Evolutionary conservation across 805 yeast species (phyloP).

Genomic region (Teunomyces panamensis): DNA sequence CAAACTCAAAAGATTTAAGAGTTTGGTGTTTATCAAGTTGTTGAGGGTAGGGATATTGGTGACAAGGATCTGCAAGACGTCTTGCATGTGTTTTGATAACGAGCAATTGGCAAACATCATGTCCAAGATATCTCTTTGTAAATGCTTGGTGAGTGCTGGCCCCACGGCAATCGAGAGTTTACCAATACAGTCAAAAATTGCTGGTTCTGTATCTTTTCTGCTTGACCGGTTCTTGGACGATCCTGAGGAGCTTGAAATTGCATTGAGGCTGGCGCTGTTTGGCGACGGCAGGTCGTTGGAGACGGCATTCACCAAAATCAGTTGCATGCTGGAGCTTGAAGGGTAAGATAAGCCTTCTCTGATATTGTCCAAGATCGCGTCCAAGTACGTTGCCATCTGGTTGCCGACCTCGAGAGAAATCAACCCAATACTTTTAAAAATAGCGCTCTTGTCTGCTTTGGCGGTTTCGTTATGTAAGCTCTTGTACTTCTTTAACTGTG

Average conservation of each 20-base stretch:
- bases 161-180: conserved; percentile 87
- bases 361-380: conserved; percentile 79
- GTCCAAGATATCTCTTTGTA: conserved; percentile 77
- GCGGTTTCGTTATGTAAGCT: conserved; percentile 36
- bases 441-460: conserved; percentile 64
- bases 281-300: conserved; percentile 19
- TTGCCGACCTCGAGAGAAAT: conserved; percentile 77
- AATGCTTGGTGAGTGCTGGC: conserved; percentile 85
- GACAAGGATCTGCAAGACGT: conserved; percentile 65
- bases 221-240: conserved; percentile 52
- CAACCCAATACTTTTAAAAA: conserved; percentile 79
- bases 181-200: conserved; percentile 85
- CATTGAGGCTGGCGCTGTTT: conserved; percentile 16
- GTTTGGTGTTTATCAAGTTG: conserved; percentile 64
- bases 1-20: conserved; percentile 67
- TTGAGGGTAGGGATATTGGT: conserved; percentile 78
- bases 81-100: conserved; percentile 77
- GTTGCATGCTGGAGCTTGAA: conserved; percentile 35
- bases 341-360: conserved; percentile 65
- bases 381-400: conserved; percentile 82
- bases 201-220: conserved; percentile 75
- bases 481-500: conserved; percentile 70
- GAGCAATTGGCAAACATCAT: conserved; percentile 75
- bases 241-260: conserved; percentile 25
- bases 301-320: conserved; percentile 40